Evolutionary conservation across 2,329 filamentous ascomycete genomes (phyloP).

Genomic region (Nothophaeocryptopus gaeumannii): DNA sequence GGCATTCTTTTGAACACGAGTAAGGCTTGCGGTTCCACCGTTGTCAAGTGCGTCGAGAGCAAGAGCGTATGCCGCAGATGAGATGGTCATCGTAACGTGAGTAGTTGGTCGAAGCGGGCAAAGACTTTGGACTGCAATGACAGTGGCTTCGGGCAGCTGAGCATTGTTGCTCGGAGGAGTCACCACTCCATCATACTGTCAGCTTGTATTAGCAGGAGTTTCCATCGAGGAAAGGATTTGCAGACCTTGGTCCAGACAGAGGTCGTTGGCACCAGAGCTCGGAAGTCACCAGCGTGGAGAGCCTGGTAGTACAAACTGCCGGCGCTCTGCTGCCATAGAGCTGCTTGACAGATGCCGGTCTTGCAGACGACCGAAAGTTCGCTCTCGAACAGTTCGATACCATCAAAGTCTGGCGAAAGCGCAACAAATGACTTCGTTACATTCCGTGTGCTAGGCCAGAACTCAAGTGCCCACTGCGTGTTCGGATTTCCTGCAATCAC

Average conservation of each 20-base stretch:
- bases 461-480: slow-evolving; percentile 34
- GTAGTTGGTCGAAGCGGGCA: slow-evolving; percentile 25
- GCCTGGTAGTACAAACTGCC: slow-evolving; percentile 32
- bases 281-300: slow-evolving; percentile 25
- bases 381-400: slow-evolving; percentile 27
- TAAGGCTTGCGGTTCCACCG: slow-evolving; percentile 24
- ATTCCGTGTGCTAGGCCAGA: slow-evolving; percentile 30
- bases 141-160: slow-evolving; percentile 28
- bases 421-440: slow-evolving; percentile 29
- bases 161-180: slow-evolving; percentile 28
- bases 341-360: slow-evolving; percentile 28
- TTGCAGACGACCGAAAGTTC: slow-evolving; percentile 25
- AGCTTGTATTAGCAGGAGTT: not conserved
- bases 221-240: no score
- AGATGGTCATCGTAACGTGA: slow-evolving; percentile 30
- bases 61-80: slow-evolving; percentile 29
- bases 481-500: slow-evolving; percentile 18
- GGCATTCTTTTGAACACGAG: slow-evolving; percentile 15
- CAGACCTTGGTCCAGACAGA: slow-evolving; percentile 28
- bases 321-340: slow-evolving; percentile 31
- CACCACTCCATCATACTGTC: slow-evolving; percentile 29
- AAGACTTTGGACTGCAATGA: slow-evolving; percentile 25
- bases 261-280: slow-evolving; percentile 30
- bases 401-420: slow-evolving; percentile 31
- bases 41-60: slow-evolving; percentile 31